Evolutionary conservation across 345 rosid genomes (phyloP).

Genomic region (Citrus cavaleriei): DNA sequence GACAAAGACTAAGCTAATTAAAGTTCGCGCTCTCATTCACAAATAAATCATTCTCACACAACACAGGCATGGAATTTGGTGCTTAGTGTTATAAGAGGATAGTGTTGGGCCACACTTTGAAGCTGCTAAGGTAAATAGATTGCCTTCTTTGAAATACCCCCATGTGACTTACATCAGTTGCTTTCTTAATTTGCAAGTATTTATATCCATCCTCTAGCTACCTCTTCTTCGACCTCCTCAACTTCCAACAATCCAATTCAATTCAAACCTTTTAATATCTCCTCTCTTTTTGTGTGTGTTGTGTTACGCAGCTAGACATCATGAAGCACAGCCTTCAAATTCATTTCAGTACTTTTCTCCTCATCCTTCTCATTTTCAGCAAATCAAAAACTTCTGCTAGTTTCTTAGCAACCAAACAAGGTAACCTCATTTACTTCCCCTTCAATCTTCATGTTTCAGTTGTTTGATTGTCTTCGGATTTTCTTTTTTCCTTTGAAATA

Average conservation of each 20-base stretch:
- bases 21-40: not conserved
- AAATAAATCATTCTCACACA: not conserved
- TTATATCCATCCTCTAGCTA: conserved; percentile 17
- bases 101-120: conserved; percentile 8
- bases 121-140: not conserved
- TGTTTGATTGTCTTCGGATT: not conserved
- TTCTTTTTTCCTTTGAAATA: no score
- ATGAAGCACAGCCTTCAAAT: conserved; percentile 41
- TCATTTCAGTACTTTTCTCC: conserved; percentile 26
- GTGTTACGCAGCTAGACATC: not conserved
- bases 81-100: not conserved
- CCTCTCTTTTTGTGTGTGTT: not conserved
- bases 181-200: conserved; percentile 24
- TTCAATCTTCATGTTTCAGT: not conserved
- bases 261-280: not conserved
- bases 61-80: not conserved
- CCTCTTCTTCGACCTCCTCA: conserved; percentile 3
- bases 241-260: not conserved
- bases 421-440: conserved; percentile 13
- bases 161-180: conserved; percentile 9
- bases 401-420: conserved; percentile 22
- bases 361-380: conserved; percentile 25
- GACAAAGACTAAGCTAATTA: conserved; percentile 16
- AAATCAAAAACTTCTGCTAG: conserved; percentile 33
- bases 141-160: not conserved